A percentile compares a stretch with the other conserved stretches of the same genome.
phyloP scores from a whole-genome alignment of 208 protist genomes.

The Leishmania tropica region DNA sequence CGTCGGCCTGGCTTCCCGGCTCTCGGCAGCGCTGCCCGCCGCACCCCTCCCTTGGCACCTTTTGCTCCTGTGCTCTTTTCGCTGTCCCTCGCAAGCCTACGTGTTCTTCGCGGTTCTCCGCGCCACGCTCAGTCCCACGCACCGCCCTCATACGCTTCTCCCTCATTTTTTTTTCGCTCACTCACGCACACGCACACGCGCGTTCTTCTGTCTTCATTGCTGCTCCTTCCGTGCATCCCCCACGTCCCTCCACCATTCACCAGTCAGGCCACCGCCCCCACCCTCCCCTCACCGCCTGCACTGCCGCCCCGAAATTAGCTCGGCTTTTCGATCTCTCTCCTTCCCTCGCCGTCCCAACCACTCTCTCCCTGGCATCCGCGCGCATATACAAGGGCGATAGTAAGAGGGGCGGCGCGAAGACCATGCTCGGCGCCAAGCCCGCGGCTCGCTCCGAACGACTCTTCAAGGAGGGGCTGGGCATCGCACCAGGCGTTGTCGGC shows the following conservation, averaged over 20 bases:
- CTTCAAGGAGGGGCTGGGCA: not conserved
- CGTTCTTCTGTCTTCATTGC: not conserved
- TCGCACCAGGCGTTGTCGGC: not conserved
- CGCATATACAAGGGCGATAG: not conserved
- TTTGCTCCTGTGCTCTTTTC: not conserved
- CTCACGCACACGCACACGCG: not conserved
- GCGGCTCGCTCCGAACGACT: constrained; percentile 14
- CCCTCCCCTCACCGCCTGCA: too few relatives aligned
- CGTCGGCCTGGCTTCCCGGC: too few relatives aligned
- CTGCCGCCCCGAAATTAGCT: too few relatives aligned
- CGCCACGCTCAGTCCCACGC: too few relatives aligned
- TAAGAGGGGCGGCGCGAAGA: not conserved
- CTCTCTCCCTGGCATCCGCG: not conserved
- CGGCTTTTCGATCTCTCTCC: not conserved
- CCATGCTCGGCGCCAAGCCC: constrained; percentile 15
- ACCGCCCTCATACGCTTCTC: too few relatives aligned
- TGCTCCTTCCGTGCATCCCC: not conserved
- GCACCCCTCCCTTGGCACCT: not conserved
- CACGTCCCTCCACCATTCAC: too few relatives aligned
- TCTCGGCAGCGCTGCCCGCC: not conserved
- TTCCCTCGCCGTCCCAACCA: not conserved
- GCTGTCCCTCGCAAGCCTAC: not conserved
- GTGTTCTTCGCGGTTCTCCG: not conserved
- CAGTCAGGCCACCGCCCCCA: too few relatives aligned
- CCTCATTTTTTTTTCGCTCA: not conserved